Conservation (phyloP, 1,284 basidiomycete genomes). For the Ustilago loliicola region DNA sequence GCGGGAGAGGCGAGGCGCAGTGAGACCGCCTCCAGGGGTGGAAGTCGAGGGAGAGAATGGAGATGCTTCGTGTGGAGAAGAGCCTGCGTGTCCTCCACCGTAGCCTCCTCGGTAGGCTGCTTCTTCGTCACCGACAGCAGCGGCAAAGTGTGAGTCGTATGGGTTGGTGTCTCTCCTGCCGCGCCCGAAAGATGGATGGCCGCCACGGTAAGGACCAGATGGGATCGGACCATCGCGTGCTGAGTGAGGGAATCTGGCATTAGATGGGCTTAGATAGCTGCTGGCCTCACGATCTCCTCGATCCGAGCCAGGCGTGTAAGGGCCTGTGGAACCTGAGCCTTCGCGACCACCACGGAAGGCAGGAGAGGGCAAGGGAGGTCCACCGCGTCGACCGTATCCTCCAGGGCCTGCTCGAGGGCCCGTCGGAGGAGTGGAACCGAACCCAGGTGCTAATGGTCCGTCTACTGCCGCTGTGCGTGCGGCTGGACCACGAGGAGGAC, state of each 20-base stretch:
- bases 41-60: conserved; percentile 35
- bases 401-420: conserved; percentile 27
- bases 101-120: conserved; percentile 16
- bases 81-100: conserved; percentile 15
- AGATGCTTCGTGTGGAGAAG: conserved; percentile 35
- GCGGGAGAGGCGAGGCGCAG: conserved; percentile 32
- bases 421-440: conserved; percentile 37
- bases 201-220: conserved; percentile 29
- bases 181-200: conserved; percentile 30
- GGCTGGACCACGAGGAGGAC: conserved; percentile 26
- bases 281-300: conserved; percentile 30
- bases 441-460: conserved; percentile 11
- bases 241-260: conserved; percentile 14
- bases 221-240: conserved; percentile 19
- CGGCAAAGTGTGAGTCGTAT: conserved; percentile 24
- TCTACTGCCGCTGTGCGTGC: conserved; percentile 8
- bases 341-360: conserved; percentile 28
- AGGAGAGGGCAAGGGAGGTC: conserved; percentile 14
- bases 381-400: conserved; percentile 19
- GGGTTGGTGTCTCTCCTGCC: conserved; percentile 31
- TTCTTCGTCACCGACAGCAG: conserved; percentile 1
- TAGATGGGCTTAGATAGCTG: conserved; percentile 28
- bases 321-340: conserved; percentile 11
- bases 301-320: conserved; percentile 33
- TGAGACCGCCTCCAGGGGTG: conserved; percentile 7